These are phyloP conservation scores for Saccharum hybrid DNA, from an alignment of 202 grass and related monocot genomes.

Conservation along the genomic window DNA sequence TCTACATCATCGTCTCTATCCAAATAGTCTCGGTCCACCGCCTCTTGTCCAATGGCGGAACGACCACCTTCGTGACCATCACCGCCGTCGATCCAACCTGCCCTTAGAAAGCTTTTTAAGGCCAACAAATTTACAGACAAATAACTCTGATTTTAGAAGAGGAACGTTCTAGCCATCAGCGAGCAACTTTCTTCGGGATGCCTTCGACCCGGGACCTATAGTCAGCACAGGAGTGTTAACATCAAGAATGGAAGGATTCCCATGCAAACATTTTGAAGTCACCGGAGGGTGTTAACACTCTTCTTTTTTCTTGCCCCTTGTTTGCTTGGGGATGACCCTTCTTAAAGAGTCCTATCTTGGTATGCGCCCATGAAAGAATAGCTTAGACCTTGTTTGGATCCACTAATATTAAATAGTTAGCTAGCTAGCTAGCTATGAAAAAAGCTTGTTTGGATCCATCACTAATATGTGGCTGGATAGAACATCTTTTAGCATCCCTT, in stretches of 20 bases:
- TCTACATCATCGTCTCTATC: neutral
- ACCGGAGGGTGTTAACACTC: neutral
- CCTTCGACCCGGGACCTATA: too few species aligned
- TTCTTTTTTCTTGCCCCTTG: neutral
- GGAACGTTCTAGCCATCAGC: neutral
- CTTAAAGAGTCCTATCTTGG: too few species aligned
- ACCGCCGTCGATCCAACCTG: neutral
- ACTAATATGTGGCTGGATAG: too few species aligned
- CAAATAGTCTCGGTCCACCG: neutral
- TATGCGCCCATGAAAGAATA: too few species aligned
- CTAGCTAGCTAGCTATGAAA: too few species aligned
- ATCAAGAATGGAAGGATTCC: neutral
- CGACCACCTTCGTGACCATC: neutral
- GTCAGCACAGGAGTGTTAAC: neutral
- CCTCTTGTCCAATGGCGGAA: neutral
- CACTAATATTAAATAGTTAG: too few species aligned
- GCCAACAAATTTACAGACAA: neutral
- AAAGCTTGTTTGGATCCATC: too few species aligned
- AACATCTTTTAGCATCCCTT: too few species aligned
- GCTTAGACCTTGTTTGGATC: too few species aligned
- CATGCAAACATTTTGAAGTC: neutral
- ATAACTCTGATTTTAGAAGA: neutral
- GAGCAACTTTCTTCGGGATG: neutral
- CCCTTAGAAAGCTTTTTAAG: neutral
- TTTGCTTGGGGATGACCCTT: neutral